Percentiles rank a stretch among this genome's conserved stretches.
These are phyloP conservation scores for Panicum hallii DNA, from an alignment of 202 grass and related monocot genomes.

Conservation along the genomic window DNA sequence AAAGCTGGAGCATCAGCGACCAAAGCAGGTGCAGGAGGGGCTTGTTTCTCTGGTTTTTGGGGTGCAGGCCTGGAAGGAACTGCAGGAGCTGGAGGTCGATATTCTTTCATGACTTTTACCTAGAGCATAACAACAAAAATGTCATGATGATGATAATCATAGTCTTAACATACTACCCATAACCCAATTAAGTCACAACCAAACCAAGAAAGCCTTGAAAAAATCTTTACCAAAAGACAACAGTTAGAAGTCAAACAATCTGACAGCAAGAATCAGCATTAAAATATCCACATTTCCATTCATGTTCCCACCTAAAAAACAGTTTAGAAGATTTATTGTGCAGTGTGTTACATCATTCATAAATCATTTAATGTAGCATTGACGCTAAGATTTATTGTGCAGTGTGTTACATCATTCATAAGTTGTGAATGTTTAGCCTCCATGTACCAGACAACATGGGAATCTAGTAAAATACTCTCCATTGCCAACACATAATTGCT, in stretches of 20 bases:
- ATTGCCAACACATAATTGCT: background rate
- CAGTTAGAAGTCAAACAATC: background rate
- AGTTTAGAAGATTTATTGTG: background rate
- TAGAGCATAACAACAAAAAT: constrained; percentile 50
- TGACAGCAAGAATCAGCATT: background rate
- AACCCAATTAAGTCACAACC: background rate
- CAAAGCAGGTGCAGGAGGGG: constrained; percentile 32
- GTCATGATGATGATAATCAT: background rate
- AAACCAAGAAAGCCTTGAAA: constrained; percentile 27
- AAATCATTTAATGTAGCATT: background rate
- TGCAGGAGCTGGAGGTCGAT: constrained; percentile 51
- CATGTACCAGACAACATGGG: background rate
- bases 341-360: background rate
- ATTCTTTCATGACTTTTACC: constrained; percentile 90
- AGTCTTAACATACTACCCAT: background rate
- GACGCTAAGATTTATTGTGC: constrained; percentile 6
- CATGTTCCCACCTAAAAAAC: background rate
- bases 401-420: background rate
- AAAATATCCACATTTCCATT: background rate
- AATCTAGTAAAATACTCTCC: background rate
- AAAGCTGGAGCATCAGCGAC: constrained; percentile 64
- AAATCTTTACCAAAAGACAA: constrained; percentile 22
- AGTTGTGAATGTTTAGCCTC: background rate
- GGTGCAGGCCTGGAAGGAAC: constrained; percentile 59
- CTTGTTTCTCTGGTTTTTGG: constrained; percentile 70